These are phyloP conservation scores for Termitomyces sp. DNA, from an alignment of 768 basidiomycete species.

Conservation along the genomic window DNA sequence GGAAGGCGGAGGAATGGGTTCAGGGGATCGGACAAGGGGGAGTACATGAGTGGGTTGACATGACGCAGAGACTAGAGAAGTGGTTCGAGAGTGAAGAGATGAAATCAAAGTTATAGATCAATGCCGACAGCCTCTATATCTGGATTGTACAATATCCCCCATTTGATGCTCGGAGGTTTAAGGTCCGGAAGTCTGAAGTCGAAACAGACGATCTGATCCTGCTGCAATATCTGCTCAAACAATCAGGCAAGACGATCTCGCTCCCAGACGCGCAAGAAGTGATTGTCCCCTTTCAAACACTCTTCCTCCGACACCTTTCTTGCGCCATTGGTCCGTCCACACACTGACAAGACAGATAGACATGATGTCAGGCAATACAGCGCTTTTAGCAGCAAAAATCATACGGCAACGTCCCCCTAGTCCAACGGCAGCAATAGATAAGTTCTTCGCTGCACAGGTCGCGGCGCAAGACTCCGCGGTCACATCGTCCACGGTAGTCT, in stretches of 20 bases:
- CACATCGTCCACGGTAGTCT: background rate
- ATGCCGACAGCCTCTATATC: background rate
- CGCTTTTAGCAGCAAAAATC: background rate
- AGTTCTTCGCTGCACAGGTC: background rate
- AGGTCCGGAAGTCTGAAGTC: background rate
- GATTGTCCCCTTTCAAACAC: background rate
- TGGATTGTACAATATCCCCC: background rate
- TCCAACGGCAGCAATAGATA: background rate
- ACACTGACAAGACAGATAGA: background rate
- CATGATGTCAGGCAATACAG: background rate
- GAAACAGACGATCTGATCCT: background rate
- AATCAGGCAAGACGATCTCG: background rate
- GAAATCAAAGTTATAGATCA: slow-evolving; percentile 3
- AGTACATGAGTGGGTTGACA: slow-evolving; percentile 55
- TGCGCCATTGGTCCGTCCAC: background rate
- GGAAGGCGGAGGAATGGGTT: slow-evolving; percentile 58
- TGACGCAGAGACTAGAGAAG: slow-evolving; percentile 28
- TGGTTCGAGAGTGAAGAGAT: slow-evolving; percentile 22
- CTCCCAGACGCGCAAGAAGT: background rate
- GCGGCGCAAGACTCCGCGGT: background rate
- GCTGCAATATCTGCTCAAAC: background rate
- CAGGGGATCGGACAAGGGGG: slow-evolving; percentile 57
- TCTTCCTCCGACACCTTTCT: background rate
- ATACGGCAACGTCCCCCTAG: background rate
- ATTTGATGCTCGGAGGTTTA: too few species aligned